Evolutionary conservation across 352 stramenopile genomes (phyloP), one percentile per base, ranked within the genome.

Genomic region (Phytophthora idaei): DNA sequence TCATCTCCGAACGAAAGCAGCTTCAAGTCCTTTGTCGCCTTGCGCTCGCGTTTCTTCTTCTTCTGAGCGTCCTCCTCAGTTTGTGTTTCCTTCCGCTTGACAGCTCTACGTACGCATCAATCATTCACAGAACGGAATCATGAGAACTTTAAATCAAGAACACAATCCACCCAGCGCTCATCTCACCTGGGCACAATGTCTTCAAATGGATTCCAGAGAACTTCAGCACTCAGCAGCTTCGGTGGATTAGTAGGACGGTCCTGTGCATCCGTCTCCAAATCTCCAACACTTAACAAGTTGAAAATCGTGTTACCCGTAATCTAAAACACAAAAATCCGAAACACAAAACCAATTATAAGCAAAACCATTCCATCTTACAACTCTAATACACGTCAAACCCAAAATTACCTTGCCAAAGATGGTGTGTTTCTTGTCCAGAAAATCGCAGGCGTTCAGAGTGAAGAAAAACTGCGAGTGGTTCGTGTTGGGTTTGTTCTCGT

Each of bases 401-500:
- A 37, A 29, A n/a, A 12, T 14, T 71, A 84, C 78, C 62, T 92
- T 92, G 80, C 84, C 85, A 41, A 93, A 93, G 57, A 98, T 98
- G 36, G 98, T 98, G 78, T 99, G 93, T 71, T 99, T 98, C 31
- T 87, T 85, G 68, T 98, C 87, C 17, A 99, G 78, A 76, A 98
- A 98, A 17, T 97, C 83, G 51, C 93, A 97, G 52, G 93, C 89
- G 57, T 98, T 94, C 31, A 99, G 78, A 28, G 96, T 99, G 64
- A 99, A 93, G 80, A 99, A 99, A 80, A 99, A 99, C 78, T 99
- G 97, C 71, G 80, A 94, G 62, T 89, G 80, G 64, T 96, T 98
- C 29, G 89, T 84, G 76, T 95, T 90, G 28, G 72, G 81, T 63
- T 87, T 90, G 73, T 93, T 95, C 57, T 91, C 77, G 66, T 95